A percentile compares a stretch with the other conserved stretches of the same genome.
phyloP scores from a whole-genome alignment of 2,329 filamentous ascomycete species.

The Pseudogymnoascus sp. region DNA sequence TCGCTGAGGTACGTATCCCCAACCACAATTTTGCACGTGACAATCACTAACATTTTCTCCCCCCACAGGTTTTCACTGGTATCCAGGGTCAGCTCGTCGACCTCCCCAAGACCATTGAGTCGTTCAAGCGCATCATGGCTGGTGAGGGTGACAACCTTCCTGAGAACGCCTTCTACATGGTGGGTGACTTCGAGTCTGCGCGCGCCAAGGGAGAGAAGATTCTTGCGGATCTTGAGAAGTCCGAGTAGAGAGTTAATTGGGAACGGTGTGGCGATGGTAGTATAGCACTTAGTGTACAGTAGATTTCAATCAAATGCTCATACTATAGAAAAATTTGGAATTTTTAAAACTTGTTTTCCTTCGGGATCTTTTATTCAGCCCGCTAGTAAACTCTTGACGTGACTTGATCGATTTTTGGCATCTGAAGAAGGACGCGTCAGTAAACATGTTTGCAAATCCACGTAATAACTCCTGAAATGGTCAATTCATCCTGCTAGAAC shows the following conservation, averaged over 20 bases:
- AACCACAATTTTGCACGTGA: not conserved
- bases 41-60: not conserved
- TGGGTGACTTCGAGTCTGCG: conserved; percentile 89
- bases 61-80: conserved; percentile 62
- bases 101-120: conserved; percentile 95
- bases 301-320: conserved; percentile 10
- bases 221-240: conserved; percentile 79
- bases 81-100: conserved; percentile 97
- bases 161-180: conserved; percentile 90
- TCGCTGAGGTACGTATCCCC: conserved; percentile 40
- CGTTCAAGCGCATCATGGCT: conserved; percentile 88
- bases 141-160: conserved; percentile 95
- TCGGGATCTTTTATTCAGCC: not conserved
- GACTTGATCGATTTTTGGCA: not conserved
- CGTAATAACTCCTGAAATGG: not conserved
- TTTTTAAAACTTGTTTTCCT: conserved; percentile 1
- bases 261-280: conserved; percentile 8
- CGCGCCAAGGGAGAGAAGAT: conserved; percentile 99
- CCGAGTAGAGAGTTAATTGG: conserved; percentile 8
- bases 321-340: conserved; percentile 9
- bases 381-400: not conserved
- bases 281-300: conserved; percentile 10
- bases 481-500: not conserved
- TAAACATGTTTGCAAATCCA: not conserved
- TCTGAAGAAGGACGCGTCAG: not conserved